Conservation (phyloP, 1,284 basidiomycete genomes). For the Leccinum subrobustum region DNA sequence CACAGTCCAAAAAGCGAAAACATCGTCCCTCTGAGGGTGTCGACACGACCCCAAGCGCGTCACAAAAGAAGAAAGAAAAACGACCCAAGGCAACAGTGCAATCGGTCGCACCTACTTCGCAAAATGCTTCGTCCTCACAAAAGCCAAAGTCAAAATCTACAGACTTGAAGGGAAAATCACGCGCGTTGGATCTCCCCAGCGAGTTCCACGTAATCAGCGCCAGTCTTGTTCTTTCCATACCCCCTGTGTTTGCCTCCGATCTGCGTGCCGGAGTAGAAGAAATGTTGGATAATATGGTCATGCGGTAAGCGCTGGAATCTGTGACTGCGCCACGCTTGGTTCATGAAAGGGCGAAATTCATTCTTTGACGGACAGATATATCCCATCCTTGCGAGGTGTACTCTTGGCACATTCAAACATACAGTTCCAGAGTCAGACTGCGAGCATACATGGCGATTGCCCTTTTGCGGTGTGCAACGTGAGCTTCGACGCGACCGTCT, state of each 20-base stretch:
- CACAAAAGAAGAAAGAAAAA: constrained; percentile 31
- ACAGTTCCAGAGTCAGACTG: constrained; percentile 65
- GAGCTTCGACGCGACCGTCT: constrained; percentile 82
- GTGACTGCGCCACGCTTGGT: constrained; percentile 2
- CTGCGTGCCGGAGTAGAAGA: constrained; percentile 76
- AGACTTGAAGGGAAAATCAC: constrained; percentile 40
- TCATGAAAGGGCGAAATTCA: background rate
- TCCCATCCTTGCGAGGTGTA: constrained; percentile 85
- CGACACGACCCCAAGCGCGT: constrained; percentile 20
- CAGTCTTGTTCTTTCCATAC: constrained; percentile 73
- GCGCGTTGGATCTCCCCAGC: constrained; percentile 30
- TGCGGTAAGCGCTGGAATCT: constrained; percentile 66
- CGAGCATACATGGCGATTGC: constrained; percentile 79
- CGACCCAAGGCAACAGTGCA: constrained; percentile 12
- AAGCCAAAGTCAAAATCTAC: constrained; percentile 28
- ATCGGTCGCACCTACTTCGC: background rate
- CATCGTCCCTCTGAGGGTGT: constrained; percentile 30
- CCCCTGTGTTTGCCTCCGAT: constrained; percentile 78
- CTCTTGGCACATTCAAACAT: constrained; percentile 85
- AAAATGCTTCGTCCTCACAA: constrained; percentile 10
- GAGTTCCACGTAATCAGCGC: constrained; percentile 72
- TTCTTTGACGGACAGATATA: constrained; percentile 59
- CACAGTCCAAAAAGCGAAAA: constrained; percentile 54
- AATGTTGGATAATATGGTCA: constrained; percentile 89
- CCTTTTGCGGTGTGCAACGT: constrained; percentile 82